These are phyloP conservation scores for Salinomyces thailandicus DNA, from an alignment of 2,329 filamentous ascomycete species.

Conservation along the genomic window DNA sequence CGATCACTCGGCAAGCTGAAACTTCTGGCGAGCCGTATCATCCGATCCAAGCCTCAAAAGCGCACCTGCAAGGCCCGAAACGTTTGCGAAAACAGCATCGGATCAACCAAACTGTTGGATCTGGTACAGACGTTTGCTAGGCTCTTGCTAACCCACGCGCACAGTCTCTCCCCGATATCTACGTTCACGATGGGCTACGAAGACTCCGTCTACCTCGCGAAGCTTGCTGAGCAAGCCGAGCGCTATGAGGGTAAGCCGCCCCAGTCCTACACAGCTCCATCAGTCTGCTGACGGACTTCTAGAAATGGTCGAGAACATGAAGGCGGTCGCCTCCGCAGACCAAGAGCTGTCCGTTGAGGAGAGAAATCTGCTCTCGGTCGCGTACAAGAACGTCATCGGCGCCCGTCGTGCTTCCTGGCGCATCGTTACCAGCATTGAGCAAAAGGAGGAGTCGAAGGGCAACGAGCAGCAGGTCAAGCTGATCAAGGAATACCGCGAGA, in stretches of 20 bases:
- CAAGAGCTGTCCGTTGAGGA: constrained; percentile 68
- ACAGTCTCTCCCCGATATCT: not conserved
- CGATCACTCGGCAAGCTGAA: not conserved
- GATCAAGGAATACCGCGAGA: constrained; percentile 97
- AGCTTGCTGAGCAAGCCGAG: constrained; percentile 99
- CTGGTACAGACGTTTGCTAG: not conserved
- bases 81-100: too few species aligned
- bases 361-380: constrained; percentile 92
- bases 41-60: not conserved
- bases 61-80: not conserved
- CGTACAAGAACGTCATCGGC: constrained; percentile 99
- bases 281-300: constrained; percentile 31
- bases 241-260: constrained; percentile 78
- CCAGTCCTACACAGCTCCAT: not conserved
- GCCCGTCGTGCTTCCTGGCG: constrained; percentile 95
- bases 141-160: not conserved
- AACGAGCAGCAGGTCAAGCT: constrained; percentile 79
- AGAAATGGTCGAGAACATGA: constrained; percentile 99
- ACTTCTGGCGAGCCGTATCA: not conserved
- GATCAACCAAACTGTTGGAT: not conserved
- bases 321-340: constrained; percentile 80
- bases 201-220: constrained; percentile 98
- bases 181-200: constrained; percentile 80
- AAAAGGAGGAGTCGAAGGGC: constrained; percentile 99
- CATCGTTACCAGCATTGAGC: constrained; percentile 97